Evolutionary conservation across 2,329 filamentous ascomycete genomes (phyloP).

Genomic region (Aureobasidium uvarum): DNA sequence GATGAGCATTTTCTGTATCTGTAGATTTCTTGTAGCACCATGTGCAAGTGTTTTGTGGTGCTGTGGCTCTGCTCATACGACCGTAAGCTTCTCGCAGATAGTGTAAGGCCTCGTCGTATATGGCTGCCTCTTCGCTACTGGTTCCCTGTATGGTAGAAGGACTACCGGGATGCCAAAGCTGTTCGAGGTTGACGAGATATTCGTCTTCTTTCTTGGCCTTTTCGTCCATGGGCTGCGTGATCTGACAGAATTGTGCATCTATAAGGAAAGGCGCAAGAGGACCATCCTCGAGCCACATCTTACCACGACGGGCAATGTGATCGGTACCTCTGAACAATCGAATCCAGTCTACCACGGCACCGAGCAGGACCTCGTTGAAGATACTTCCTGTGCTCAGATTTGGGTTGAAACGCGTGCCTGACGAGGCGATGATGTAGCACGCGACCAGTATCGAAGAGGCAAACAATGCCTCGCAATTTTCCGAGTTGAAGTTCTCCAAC

Average conservation of each 20-base stretch:
- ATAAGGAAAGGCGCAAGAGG: constrained; percentile 6
- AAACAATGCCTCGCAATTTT: constrained; percentile 23
- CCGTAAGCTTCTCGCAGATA: constrained; percentile 21
- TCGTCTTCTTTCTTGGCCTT: constrained; percentile 10
- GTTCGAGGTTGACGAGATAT: constrained; percentile 15
- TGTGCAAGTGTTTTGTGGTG: constrained; percentile 12
- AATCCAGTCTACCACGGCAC: constrained; percentile 25
- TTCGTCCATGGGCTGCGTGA: not conserved
- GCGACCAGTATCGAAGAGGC: constrained; percentile 18
- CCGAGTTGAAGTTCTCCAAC: constrained; percentile 18
- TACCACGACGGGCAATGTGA: constrained; percentile 20
- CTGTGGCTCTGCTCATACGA: constrained; percentile 23
- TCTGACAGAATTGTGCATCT: not conserved
- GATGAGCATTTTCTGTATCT: not conserved
- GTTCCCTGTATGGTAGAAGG: not conserved
- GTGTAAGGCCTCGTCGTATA: constrained; percentile 23
- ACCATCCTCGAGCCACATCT: constrained; percentile 16
- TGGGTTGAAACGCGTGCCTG: constrained; percentile 18
- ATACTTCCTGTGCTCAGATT: constrained; percentile 7
- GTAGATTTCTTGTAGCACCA: constrained; percentile 19
- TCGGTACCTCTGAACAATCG: constrained; percentile 18
- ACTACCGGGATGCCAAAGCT: constrained; percentile 16
- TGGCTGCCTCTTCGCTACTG: constrained; percentile 3
- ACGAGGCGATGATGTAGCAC: constrained; percentile 22
- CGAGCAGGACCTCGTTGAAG: constrained; percentile 16